Conservation (phyloP, 1,284 basidiomycete genomes). For the Cutaneotrichosporon dermatis region DNA sequence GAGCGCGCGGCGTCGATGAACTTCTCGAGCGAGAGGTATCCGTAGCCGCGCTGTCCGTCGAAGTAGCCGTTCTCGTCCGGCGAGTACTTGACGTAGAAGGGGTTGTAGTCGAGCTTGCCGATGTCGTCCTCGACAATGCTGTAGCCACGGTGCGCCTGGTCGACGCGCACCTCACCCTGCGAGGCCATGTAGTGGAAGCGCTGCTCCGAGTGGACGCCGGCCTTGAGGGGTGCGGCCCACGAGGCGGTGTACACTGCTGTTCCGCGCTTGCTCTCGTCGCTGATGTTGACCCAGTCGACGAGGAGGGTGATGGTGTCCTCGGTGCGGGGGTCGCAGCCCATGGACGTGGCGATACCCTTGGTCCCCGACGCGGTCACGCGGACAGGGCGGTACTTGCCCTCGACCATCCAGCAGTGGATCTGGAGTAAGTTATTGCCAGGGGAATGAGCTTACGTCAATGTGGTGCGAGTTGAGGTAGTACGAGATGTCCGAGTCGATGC, state of each 20-base stretch:
- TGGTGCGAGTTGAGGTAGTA: slow-evolving; percentile 94
- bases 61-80: slow-evolving; percentile 80
- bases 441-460: slow-evolving; percentile 60
- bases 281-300: slow-evolving; percentile 81
- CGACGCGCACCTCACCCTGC: slow-evolving; percentile 85
- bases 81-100: slow-evolving; percentile 60
- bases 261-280: slow-evolving; percentile 59
- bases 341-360: slow-evolving; percentile 78
- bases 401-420: slow-evolving; percentile 86
- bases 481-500: slow-evolving; percentile 79
- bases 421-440: slow-evolving; percentile 46
- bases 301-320: slow-evolving; percentile 93
- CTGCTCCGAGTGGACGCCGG: slow-evolving; percentile 71
- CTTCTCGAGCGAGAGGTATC: slow-evolving; percentile 82
- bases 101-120: slow-evolving; percentile 55
- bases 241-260: slow-evolving; percentile 77
- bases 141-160: slow-evolving; percentile 90
- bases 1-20: slow-evolving; percentile 58
- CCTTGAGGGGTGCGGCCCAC: slow-evolving; percentile 55
- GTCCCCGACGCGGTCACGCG: slow-evolving; percentile 83
- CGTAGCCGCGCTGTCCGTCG: slow-evolving; percentile 87
- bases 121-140: slow-evolving; percentile 71
- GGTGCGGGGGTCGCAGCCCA: slow-evolving; percentile 61
- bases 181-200: slow-evolving; percentile 92
- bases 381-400: slow-evolving; percentile 64